phyloP scores from a whole-genome alignment of 2,329 filamentous ascomycete genomes.

The Dothideomycetes sp. region DNA sequence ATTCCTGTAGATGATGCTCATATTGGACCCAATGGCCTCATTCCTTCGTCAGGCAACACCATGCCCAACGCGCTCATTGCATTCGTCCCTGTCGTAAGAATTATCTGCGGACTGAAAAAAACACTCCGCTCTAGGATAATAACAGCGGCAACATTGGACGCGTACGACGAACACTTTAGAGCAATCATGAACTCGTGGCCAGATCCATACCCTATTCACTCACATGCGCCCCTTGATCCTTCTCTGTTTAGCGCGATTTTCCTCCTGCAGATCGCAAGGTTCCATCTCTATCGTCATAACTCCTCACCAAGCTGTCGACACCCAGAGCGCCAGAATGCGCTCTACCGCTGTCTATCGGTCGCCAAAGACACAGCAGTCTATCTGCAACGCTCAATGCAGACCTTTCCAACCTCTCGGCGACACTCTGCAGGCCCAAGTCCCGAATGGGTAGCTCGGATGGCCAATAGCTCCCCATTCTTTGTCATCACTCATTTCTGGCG shows the following conservation, averaged over 20 bases:
- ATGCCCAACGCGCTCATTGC: constrained; percentile 64
- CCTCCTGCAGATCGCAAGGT: constrained; percentile 70
- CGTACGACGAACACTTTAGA: constrained; percentile 71
- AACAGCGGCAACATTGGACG: constrained; percentile 55
- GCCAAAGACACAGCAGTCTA: constrained; percentile 70
- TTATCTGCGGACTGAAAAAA: constrained; percentile 62
- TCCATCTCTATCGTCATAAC: constrained; percentile 82
- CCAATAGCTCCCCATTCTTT: constrained; percentile 60
- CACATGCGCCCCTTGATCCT: constrained; percentile 58
- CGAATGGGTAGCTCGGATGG: constrained; percentile 46
- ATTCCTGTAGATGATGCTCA: constrained; percentile 71
- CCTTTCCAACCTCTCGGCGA: constrained; percentile 22
- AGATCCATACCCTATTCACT: constrained; percentile 56
- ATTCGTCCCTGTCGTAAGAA: constrained; percentile 70
- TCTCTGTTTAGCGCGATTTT: constrained; percentile 63
- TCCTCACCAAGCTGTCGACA: constrained; percentile 59
- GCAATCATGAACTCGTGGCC: constrained; percentile 68
- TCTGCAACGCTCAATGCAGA: constrained; percentile 54
- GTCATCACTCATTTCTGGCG: constrained; percentile 81
- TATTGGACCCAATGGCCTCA: constrained; percentile 44
- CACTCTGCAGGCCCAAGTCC: constrained; percentile 15
- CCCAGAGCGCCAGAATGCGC: constrained; percentile 56
- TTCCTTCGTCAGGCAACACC: constrained; percentile 27
- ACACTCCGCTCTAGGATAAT: constrained; percentile 59
- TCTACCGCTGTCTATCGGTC: constrained; percentile 65